Percentiles rank a stretch among this genome's conserved stretches.
These are phyloP conservation scores for Globisporangium megalacanthum DNA, from an alignment of 352 stramenopile species.

Conservation along the genomic window DNA sequence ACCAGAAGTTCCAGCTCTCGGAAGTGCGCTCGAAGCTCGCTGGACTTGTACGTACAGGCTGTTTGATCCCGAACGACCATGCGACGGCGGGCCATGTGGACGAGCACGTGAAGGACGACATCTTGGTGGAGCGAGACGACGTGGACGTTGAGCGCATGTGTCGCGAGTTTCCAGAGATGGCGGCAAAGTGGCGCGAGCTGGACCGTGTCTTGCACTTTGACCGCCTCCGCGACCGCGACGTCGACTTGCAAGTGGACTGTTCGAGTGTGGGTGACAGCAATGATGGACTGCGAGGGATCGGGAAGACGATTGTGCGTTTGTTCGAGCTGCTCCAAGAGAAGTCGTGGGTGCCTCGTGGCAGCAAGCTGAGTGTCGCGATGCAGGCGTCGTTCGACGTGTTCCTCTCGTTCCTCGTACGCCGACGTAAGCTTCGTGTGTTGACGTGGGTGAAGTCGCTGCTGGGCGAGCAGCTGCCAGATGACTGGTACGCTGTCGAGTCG, in stretches of 20 bases:
- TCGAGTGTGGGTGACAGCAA: slow-evolving; percentile 9
- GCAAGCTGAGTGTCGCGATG: slow-evolving; percentile 19
- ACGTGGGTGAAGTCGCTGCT: slow-evolving; percentile 40
- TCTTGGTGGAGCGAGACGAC: slow-evolving; percentile 23
- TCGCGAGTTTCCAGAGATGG: slow-evolving; percentile 23
- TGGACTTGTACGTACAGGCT: slow-evolving; percentile 42
- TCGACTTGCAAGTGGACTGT: slow-evolving; percentile 44
- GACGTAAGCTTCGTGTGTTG: slow-evolving; percentile 40
- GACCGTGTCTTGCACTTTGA: slow-evolving; percentile 17
- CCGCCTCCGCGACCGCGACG: slow-evolving; percentile 23
- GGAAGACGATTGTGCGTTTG: slow-evolving; percentile 21
- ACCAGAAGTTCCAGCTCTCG: slow-evolving; percentile 40
- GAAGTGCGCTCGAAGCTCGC: slow-evolving; percentile 46
- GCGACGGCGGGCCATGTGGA: slow-evolving; percentile 12
- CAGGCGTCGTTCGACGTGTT: slow-evolving; percentile 54
- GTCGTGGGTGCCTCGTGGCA: not conserved
- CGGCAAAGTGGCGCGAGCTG: slow-evolving; percentile 27
- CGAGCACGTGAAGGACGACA: slow-evolving; percentile 27
- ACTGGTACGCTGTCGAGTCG: slow-evolving; percentile 45
- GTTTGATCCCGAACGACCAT: slow-evolving; percentile 23
- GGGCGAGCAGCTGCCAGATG: slow-evolving; percentile 29
- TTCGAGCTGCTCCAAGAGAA: slow-evolving; percentile 24
- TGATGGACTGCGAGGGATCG: slow-evolving; percentile 8
- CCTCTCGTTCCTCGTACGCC: slow-evolving; percentile 47
- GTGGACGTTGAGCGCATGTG: slow-evolving; percentile 21